Evolutionary conservation across 2,329 filamentous ascomycete genomes (phyloP).

Genomic region (Penicillium sp.): DNA sequence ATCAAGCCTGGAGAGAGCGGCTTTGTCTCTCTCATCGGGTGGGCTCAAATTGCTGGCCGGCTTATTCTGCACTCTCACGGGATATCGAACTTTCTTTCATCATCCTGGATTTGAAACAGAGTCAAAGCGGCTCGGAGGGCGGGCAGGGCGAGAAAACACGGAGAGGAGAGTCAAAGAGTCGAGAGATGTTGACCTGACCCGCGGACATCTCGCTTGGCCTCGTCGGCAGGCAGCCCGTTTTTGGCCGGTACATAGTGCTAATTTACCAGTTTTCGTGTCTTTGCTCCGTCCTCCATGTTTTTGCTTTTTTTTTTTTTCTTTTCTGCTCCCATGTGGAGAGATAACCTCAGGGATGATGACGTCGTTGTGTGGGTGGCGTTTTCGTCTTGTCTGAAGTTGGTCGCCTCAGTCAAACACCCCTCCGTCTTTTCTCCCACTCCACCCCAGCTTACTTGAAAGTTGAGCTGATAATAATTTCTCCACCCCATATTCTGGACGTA

Average conservation of each 20-base stretch:
- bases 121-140: not conserved
- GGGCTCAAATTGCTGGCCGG: not conserved
- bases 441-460: not conserved
- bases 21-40: not conserved
- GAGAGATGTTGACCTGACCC: not conserved
- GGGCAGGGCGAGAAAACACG: not conserved
- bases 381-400: not conserved
- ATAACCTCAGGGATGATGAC: not conserved
- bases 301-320: not conserved
- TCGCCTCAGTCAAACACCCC: not conserved
- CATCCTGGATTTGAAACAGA: not conserved
- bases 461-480: not conserved
- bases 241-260: not conserved
- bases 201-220: not conserved
- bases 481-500: not conserved
- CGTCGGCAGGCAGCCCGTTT: not conserved
- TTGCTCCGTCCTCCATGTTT: not conserved
- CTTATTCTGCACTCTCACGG: not conserved
- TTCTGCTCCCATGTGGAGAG: not conserved
- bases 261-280: not conserved
- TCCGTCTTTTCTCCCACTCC: not conserved
- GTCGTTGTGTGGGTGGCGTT: not conserved
- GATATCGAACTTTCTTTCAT: not conserved
- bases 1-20: not conserved
- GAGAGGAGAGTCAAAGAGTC: not conserved